Conservation (phyloP, 345 rosid genomes). For the Eucalyptus albens region DNA sequence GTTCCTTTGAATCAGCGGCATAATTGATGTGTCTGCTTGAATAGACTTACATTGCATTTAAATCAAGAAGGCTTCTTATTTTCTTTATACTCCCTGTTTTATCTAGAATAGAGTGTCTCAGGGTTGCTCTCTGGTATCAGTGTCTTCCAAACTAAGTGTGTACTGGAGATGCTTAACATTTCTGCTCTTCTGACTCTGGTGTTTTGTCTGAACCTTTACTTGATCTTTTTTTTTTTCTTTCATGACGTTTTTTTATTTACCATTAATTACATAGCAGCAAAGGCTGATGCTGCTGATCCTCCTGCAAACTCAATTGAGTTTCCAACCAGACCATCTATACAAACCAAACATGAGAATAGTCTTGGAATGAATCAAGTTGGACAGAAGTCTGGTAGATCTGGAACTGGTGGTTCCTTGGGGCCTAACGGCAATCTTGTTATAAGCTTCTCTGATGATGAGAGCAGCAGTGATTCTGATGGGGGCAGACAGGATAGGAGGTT, state of each 20-base stretch:
- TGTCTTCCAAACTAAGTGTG: background rate
- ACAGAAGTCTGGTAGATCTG: background rate
- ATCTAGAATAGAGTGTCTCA: background rate
- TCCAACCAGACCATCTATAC: no score
- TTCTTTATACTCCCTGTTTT: background rate
- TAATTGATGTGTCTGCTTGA: no score
- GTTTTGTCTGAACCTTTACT: no score
- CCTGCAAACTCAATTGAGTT: no score
- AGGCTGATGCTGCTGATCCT: no score
- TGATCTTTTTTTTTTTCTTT: no score
- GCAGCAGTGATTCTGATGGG: slow-evolving; percentile 67
- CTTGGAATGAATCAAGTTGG: no score
- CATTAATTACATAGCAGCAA: no score
- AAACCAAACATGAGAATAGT: no score
- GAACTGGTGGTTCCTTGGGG: slow-evolving; percentile 20
- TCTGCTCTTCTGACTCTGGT: no score
- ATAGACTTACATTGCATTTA: background rate
- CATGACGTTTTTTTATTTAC: no score
- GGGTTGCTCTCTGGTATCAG: background rate
- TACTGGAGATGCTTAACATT: background rate
- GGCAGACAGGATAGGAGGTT: background rate
- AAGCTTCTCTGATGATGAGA: slow-evolving; percentile 79
- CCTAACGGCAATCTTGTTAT: slow-evolving; percentile 58
- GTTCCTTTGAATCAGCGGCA: no score
- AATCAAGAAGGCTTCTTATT: background rate